phyloP scores from a whole-genome alignment of 768 basidiomycete species.

The Kwoniella heveanensis region DNA sequence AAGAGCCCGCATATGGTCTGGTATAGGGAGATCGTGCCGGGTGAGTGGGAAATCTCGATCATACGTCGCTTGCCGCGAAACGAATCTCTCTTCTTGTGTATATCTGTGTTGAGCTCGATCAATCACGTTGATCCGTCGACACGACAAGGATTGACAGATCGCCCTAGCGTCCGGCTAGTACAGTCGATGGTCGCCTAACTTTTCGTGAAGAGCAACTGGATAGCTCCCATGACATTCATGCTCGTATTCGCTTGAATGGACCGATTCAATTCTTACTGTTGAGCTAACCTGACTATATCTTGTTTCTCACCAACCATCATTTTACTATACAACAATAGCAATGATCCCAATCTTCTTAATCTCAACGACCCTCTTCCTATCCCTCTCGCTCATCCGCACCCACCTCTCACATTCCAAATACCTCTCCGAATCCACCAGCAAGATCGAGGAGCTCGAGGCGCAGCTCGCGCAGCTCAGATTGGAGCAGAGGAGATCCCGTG shows the following conservation, averaged over 20 bases:
- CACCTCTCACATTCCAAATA: slow-evolving; percentile 51
- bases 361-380: slow-evolving; percentile 50
- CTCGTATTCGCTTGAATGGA: no score
- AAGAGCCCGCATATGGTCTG: slow-evolving; percentile 50
- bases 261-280: no score
- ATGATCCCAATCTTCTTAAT: slow-evolving; percentile 50
- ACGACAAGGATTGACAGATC: no score
- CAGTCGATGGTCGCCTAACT: no score
- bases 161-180: no score
- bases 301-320: background rate
- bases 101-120: no score
- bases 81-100: no score
- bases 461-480: slow-evolving; percentile 35
- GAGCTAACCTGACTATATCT: background rate
- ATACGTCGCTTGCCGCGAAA: background rate
- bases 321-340: no score
- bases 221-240: no score
- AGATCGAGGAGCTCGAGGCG: slow-evolving; percentile 48
- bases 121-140: no score
- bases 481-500: slow-evolving; percentile 25
- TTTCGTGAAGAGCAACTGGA: no score
- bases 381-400: slow-evolving; percentile 51
- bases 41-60: slow-evolving; percentile 24
- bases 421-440: slow-evolving; percentile 37
- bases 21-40: slow-evolving; percentile 55